phyloP scores from a whole-genome alignment of 2,329 filamentous ascomycete genomes.

The Claviceps quebecensis region DNA sequence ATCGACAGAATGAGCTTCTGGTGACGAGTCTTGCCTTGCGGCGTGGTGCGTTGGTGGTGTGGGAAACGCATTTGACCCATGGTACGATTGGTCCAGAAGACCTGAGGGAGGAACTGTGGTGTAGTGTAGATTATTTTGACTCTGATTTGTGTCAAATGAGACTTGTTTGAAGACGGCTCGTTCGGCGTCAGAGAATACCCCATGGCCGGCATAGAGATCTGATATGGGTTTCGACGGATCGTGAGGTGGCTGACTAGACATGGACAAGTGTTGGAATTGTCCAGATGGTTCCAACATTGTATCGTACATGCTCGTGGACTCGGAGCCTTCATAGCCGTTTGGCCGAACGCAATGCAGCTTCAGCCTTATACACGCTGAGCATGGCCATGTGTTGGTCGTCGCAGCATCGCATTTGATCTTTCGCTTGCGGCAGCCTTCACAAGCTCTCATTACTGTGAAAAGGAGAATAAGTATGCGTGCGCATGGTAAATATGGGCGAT shows the following conservation, averaged over 20 bases:
- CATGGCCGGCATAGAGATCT: slow-evolving; percentile 34
- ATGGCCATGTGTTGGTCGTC: slow-evolving; percentile 95
- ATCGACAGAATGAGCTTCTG: slow-evolving; percentile 43
- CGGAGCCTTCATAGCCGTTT: slow-evolving; percentile 50
- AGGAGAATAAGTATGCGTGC: background rate
- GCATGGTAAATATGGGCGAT: background rate
- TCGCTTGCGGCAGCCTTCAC: slow-evolving; percentile 82
- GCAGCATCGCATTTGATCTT: slow-evolving; percentile 98
- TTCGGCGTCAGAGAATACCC: slow-evolving; percentile 32
- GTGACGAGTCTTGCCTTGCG: slow-evolving; percentile 22
- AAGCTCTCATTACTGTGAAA: slow-evolving; percentile 77
- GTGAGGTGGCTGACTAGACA: slow-evolving; percentile 31
- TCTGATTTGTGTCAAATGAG: slow-evolving; percentile 30
- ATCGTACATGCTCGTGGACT: slow-evolving; percentile 20
- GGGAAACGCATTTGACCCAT: slow-evolving; percentile 35
- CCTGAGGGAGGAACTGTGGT: slow-evolving; percentile 35
- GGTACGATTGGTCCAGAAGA: slow-evolving; percentile 38
- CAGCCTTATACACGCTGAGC: slow-evolving; percentile 79
- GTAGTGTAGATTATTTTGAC: slow-evolving; percentile 38
- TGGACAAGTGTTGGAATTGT: slow-evolving; percentile 35
- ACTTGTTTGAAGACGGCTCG: slow-evolving; percentile 32
- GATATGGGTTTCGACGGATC: slow-evolving; percentile 23
- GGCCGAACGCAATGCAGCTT: slow-evolving; percentile 91
- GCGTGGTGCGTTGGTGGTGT: slow-evolving; percentile 30
- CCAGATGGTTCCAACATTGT: slow-evolving; percentile 17